Percentiles rank a stretch among this genome's conserved stretches.
Evolutionary conservation across 2,329 filamentous ascomycete species (phyloP).

Genomic region (Fusarium compactum): DNA sequence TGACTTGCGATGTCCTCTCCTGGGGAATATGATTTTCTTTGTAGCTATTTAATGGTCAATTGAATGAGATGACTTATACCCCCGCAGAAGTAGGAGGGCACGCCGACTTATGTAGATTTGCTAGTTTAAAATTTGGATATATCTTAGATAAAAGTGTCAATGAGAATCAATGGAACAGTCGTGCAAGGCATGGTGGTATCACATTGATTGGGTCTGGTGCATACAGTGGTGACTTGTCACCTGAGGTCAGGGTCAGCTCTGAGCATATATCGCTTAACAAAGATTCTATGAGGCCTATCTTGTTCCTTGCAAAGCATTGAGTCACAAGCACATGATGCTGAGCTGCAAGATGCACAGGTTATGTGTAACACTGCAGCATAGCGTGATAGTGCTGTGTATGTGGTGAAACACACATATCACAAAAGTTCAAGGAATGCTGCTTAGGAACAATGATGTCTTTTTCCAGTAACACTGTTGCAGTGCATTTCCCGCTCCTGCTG

Average conservation of each 20-base stretch:
- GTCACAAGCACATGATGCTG: not conserved
- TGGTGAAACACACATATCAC: conserved; percentile 42
- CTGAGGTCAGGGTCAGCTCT: not conserved
- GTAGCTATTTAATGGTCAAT: conserved; percentile 46
- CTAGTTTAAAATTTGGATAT: conserved; percentile 41
- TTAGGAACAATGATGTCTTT: not conserved
- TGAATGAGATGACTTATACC: conserved; percentile 50
- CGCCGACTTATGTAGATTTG: conserved; percentile 39
- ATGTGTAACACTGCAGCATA: conserved; percentile 27
- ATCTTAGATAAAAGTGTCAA: conserved; percentile 33
- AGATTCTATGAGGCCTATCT: not conserved
- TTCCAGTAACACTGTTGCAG: not conserved
- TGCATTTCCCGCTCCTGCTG: not conserved
- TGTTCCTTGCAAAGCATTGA: not conserved
- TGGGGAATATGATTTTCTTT: conserved; percentile 47
- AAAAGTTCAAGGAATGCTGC: conserved; percentile 13
- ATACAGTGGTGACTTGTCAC: not conserved
- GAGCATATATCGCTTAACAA: not conserved
- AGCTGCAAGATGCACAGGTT: conserved; percentile 1
- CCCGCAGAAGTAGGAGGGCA: conserved; percentile 46
- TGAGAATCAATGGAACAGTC: conserved; percentile 12
- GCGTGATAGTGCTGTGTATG: conserved; percentile 14
- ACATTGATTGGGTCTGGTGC: not conserved
- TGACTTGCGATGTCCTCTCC: conserved; percentile 48
- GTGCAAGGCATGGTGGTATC: not conserved